Evolutionary conservation across 2,329 filamentous ascomycete genomes (phyloP).

Genomic region (Lecanicillium sp.): DNA sequence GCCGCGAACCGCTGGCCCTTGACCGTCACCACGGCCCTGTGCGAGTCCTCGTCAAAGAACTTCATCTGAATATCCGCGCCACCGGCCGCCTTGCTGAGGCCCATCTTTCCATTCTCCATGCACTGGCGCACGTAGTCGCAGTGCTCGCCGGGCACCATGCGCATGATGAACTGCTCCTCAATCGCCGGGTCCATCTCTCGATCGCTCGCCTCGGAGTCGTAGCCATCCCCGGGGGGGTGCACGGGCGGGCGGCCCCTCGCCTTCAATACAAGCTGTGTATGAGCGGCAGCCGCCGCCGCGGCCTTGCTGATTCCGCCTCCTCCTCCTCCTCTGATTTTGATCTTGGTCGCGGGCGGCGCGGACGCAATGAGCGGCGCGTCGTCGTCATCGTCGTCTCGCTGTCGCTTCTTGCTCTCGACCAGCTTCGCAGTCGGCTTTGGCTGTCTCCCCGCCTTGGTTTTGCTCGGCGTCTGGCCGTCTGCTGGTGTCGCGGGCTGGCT

Average conservation of each 20-base stretch:
- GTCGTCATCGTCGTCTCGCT: slow-evolving; percentile 46
- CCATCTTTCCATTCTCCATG: slow-evolving; percentile 71
- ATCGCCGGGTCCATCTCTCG: slow-evolving; percentile 79
- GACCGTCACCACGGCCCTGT: slow-evolving; percentile 66
- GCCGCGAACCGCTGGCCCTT: slow-evolving; percentile 67
- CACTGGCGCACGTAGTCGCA: slow-evolving; percentile 73
- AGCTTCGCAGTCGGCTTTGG: slow-evolving; percentile 53
- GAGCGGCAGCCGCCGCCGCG: slow-evolving; percentile 14
- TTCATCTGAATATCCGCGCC: slow-evolving; percentile 74
- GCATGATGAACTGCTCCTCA: slow-evolving; percentile 82
- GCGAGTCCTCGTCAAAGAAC: slow-evolving; percentile 67
- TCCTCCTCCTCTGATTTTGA: slow-evolving; percentile 39
- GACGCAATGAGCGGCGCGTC: slow-evolving; percentile 28
- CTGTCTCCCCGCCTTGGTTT: slow-evolving; percentile 53
- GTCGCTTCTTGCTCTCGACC: slow-evolving; percentile 52
- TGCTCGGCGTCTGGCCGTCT: slow-evolving; percentile 23
- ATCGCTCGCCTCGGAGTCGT: slow-evolving; percentile 93
- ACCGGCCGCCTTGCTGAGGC: slow-evolving; percentile 52
- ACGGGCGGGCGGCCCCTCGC: slow-evolving; percentile 60
- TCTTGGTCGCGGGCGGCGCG: slow-evolving; percentile 37
- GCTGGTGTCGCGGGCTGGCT: slow-evolving; percentile 31
- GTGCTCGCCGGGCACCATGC: slow-evolving; percentile 80
- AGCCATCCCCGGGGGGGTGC: slow-evolving; percentile 75
- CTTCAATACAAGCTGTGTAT: slow-evolving; percentile 42
- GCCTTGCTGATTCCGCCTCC: slow-evolving; percentile 5